Percentiles rank a stretch among this genome's conserved stretches.
phyloP scores from a whole-genome alignment of 2,329 filamentous ascomycete genomes.

The Cadophora sp. region DNA sequence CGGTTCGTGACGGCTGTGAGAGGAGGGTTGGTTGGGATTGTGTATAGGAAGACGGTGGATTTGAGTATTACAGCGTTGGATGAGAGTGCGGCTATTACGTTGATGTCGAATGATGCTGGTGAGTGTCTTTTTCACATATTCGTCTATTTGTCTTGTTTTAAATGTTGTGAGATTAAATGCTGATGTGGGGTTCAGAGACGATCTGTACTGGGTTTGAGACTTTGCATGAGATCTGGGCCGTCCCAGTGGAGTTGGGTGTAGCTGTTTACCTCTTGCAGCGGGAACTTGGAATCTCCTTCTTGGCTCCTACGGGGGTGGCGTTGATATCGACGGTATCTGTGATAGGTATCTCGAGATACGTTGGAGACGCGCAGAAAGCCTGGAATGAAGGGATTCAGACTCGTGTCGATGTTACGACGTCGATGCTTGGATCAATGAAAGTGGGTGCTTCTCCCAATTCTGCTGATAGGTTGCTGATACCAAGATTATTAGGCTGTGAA shows the following conservation, averaged over 20 bases:
- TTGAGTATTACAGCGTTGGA: constrained; percentile 38
- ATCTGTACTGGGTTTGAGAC: constrained; percentile 43
- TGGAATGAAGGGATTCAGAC: constrained; percentile 45
- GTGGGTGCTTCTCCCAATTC: constrained; percentile 10
- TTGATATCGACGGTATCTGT: constrained; percentile 41
- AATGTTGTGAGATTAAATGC: not conserved
- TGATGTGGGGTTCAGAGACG: constrained; percentile 26
- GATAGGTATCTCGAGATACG: constrained; percentile 35
- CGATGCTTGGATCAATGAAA: constrained; percentile 45
- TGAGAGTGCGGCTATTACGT: constrained; percentile 41
- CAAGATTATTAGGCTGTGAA: constrained; percentile 38
- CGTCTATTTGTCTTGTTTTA: no score
- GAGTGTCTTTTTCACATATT: not conserved
- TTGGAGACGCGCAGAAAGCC: constrained; percentile 40
- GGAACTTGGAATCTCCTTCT: constrained; percentile 41
- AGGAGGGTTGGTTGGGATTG: constrained; percentile 38
- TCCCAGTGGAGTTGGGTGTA: constrained; percentile 40
- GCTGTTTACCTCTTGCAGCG: constrained; percentile 41
- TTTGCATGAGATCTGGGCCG: constrained; percentile 45
- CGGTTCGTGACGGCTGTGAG: constrained; percentile 36
- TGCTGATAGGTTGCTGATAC: constrained; percentile 11
- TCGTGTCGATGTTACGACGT: constrained; percentile 41
- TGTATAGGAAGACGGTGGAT: constrained; percentile 42
- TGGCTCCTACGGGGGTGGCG: constrained; percentile 35
- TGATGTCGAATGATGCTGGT: constrained; percentile 45